Evolutionary conservation across 2,329 filamentous ascomycete species (phyloP), one percentile per base, ranked within the genome.

Genomic region (Alternaria triticina): DNA sequence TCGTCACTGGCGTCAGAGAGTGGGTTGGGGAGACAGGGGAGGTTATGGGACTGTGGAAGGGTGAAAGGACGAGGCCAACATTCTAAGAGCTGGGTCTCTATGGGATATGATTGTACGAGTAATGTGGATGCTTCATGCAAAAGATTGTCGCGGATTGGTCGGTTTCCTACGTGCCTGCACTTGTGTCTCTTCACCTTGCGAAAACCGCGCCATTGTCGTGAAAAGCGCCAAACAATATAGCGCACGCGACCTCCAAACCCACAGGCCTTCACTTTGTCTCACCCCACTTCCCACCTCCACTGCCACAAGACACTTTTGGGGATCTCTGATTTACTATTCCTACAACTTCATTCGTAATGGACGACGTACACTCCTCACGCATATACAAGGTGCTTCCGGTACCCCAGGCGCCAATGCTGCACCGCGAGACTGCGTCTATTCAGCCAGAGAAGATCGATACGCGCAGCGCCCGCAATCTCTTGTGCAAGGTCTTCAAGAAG

Each of bases 1-100:
- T 91, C 49, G 89, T 91, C 3, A 82, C 82, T 58, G 85, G 89
- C 40, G 88, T 89, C 25, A 81, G 78, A 70, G 90, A 91, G 64
- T 92, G 89, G 89, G 82, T 90, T 69, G 83, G 87, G 77, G 69
- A 83, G 74, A 89, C 85, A 23, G 88, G 87, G 3, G 86, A 89
- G 71, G 75, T 88, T 27, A 84, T 90, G 84, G 88, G 88, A 0
- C 81, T 89, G 44, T 88, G 87, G 87, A 86, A 83, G 68, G 86
- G 86, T 3, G 87, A 89, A 62, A 83, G 83, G 67, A 85, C 85
- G 52, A 84, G 85, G 70, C 82, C 81, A 22, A 77, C 74, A 7
- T 78, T 79, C 47, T 79, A 67, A 67, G 20, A 25, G 36, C 30
- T 52, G 51, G 13, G 10, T 23, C 45, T 54, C 36, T 20, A 30